phyloP scores from a whole-genome alignment of 495 filamentous ascomycete species.

The Tuber microsphaerosporum region DNA sequence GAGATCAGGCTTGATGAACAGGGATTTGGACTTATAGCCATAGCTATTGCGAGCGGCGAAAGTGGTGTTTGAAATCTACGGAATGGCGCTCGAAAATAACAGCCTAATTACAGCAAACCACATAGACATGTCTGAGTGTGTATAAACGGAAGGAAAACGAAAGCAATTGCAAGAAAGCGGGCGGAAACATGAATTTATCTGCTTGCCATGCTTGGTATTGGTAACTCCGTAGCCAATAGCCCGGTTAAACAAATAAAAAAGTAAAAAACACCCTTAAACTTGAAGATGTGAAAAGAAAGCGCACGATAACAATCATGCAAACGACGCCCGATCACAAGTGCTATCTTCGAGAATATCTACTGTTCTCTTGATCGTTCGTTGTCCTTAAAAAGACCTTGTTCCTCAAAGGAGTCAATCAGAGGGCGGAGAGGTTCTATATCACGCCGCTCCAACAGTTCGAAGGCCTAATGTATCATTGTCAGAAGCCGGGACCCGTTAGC shows the following conservation, averaged over 20 bases:
- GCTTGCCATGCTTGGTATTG: background rate
- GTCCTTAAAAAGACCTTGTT: slow-evolving; percentile 41
- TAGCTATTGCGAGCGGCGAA: background rate
- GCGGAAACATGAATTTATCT: background rate
- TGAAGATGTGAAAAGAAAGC: background rate
- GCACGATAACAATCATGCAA: background rate
- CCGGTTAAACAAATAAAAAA: background rate
- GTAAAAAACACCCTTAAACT: background rate
- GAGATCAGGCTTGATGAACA: slow-evolving; percentile 6
- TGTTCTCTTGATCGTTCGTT: slow-evolving; percentile 35
- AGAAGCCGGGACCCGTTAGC: background rate
- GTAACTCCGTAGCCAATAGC: background rate
- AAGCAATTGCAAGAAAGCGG: background rate
- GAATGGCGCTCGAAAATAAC: background rate
- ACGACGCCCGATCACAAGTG: background rate
- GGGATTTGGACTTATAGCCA: background rate
- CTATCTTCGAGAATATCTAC: background rate
- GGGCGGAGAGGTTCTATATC: slow-evolving; percentile 72
- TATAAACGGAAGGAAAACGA: background rate
- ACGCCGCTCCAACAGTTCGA: slow-evolving; percentile 58
- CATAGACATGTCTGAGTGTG: background rate
- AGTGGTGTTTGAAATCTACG: background rate
- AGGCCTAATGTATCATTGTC: slow-evolving; percentile 49
- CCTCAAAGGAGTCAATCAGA: slow-evolving; percentile 57
- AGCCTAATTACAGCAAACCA: background rate